Percentiles rank a stretch among this genome's conserved stretches.
These are phyloP conservation scores for Cladosporium sphaerospermum DNA, from an alignment of 2,329 filamentous ascomycete genomes.

Conservation along the genomic window DNA sequence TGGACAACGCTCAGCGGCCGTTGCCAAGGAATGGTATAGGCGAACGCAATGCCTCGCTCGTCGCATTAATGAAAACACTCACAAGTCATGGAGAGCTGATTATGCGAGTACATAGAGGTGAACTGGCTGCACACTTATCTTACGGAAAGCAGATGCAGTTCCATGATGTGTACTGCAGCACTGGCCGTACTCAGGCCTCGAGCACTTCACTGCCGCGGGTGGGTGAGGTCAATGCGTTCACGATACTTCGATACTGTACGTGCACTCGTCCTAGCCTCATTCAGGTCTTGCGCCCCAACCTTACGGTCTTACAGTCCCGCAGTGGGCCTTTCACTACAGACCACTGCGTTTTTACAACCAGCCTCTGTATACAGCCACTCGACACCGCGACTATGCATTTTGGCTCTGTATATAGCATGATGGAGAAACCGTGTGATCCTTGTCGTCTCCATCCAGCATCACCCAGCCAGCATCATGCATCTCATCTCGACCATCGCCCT, in stretches of 20 bases:
- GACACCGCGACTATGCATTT: not conserved
- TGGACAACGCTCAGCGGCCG: not conserved
- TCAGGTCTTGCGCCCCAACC: conserved; percentile 5
- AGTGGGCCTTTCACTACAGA: not conserved
- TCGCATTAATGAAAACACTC: too few relatives aligned
- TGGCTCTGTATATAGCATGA: conserved; percentile 3
- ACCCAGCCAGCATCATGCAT: conserved; percentile 3
- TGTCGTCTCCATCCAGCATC: conserved; percentile 5
- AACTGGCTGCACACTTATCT: not conserved
- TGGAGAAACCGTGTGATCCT: conserved; percentile 6
- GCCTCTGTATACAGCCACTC: conserved; percentile 5
- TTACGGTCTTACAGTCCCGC: conserved; percentile 2
- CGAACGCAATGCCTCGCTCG: too few relatives aligned
- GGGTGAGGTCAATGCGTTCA: not conserved
- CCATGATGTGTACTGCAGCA: not conserved
- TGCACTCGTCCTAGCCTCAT: not conserved
- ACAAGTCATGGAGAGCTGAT: not conserved
- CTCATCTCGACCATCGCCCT: conserved; percentile 1
- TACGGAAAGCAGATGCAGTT: not conserved
- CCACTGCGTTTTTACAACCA: conserved; percentile 1
- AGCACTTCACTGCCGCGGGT: not conserved
- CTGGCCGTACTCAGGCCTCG: not conserved
- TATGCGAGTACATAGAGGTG: not conserved
- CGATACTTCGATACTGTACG: not conserved
- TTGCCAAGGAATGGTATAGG: not conserved